Percentiles rank a stretch among this genome's conserved stretches.
phyloP scores from a whole-genome alignment of 768 basidiomycete genomes.

The Lepiota venenata region DNA sequence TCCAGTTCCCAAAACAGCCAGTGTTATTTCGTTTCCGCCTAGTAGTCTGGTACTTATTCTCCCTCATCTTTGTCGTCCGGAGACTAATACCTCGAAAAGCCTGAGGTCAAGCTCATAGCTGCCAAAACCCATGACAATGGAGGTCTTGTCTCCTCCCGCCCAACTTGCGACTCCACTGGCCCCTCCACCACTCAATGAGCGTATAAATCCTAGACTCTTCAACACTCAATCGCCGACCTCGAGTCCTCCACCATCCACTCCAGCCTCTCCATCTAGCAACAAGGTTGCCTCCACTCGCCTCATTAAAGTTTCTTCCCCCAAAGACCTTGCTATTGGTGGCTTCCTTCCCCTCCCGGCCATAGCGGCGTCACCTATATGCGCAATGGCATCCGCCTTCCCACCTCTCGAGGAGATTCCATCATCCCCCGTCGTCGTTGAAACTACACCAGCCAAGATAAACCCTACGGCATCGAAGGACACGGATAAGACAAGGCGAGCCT shows the following conservation, averaged over 20 bases:
- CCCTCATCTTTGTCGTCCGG: neutral
- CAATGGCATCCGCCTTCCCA: conserved; percentile 38
- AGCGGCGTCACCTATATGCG: conserved; percentile 55
- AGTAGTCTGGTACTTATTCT: neutral
- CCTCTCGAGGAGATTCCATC: conserved; percentile 16
- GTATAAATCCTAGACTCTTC: neutral
- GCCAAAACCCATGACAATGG: conserved; percentile 1
- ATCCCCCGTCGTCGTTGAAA: conserved; percentile 14
- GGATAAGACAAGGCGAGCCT: neutral
- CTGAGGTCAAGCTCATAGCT: neutral
- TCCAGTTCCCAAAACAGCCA: neutral
- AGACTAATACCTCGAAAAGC: neutral
- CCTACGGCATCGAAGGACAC: conserved; percentile 16
- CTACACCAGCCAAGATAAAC: conserved; percentile 9
- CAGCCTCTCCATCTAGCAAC: neutral
- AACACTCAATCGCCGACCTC: neutral
- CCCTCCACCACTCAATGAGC: neutral
- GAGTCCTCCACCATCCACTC: neutral
- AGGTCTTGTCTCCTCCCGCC: conserved; percentile 12
- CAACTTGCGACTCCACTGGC: conserved; percentile 1
- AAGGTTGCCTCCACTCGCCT: neutral
- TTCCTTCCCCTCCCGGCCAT: conserved; percentile 56
- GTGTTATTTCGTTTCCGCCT: conserved; percentile 2
- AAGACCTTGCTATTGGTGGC: conserved; percentile 27
- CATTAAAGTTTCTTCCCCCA: conserved; percentile 7